These are phyloP conservation scores for Teunomyces lycoperdinae DNA, from an alignment of 805 yeast genomes.

Conservation along the genomic window DNA sequence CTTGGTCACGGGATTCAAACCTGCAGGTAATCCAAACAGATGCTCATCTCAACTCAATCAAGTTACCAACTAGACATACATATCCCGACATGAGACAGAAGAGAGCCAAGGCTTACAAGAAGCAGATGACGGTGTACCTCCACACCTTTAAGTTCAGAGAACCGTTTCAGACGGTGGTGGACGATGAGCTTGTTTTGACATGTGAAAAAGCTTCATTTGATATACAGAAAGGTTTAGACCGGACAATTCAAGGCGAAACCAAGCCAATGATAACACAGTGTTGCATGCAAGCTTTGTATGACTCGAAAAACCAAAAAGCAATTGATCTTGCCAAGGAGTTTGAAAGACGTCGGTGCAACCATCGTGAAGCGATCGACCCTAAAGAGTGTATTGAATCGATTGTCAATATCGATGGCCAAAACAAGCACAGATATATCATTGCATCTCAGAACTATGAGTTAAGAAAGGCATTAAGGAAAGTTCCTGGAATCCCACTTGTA, in stretches of 20 bases:
- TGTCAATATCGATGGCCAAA: slow-evolving; percentile 66
- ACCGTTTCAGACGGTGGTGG: slow-evolving; percentile 89
- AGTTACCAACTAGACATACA: too few relatives aligned
- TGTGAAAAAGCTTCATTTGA: slow-evolving; percentile 70
- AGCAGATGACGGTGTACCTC: slow-evolving; percentile 82
- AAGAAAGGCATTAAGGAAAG: slow-evolving; percentile 62
- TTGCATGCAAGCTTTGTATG: slow-evolving; percentile 83
- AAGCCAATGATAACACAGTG: slow-evolving; percentile 95
- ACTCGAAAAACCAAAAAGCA: slow-evolving; percentile 67
- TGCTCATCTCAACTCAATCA: slow-evolving; percentile 3
- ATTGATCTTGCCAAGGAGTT: slow-evolving; percentile 76
- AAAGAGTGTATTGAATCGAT: slow-evolving; percentile 73
- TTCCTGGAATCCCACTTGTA: slow-evolving; percentile 89
- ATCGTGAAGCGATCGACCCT: slow-evolving; percentile 62
- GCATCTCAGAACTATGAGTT: slow-evolving; percentile 77
- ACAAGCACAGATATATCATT: slow-evolving; percentile 87
- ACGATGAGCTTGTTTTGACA: slow-evolving; percentile 69
- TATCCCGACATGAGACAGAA: slow-evolving; percentile 77
- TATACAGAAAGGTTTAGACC: slow-evolving; percentile 71
- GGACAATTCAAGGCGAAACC: slow-evolving; percentile 81
- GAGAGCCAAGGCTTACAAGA: slow-evolving; percentile 90
- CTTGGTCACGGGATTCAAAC: too few relatives aligned
- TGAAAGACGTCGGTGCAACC: slow-evolving; percentile 93
- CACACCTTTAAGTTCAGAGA: slow-evolving; percentile 89
- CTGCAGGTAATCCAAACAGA: neutral